Base-by-base conservation (phyloP, 2,329 filamentous ascomycete species). In the Epicoccum nigrum region DNA sequence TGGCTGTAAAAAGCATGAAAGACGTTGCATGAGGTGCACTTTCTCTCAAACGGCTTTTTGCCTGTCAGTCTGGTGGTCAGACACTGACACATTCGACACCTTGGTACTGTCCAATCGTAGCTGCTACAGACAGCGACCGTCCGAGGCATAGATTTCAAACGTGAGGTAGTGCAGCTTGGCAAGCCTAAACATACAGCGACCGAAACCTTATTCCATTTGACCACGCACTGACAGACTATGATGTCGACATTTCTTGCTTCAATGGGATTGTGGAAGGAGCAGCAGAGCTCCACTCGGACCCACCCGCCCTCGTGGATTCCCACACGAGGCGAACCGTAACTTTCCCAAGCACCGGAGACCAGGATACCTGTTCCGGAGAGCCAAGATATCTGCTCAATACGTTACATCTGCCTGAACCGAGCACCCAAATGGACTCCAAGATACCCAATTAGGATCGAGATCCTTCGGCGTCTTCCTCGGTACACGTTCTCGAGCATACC, bases 311-410 rank as follows among this genome's bases (percentile, higher is more conserved):
- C 38, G 43, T 7, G 20, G 31, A 46, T 16, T 33, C 46, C 49
- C 38, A 46, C 33, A 23, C 38, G 38, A 42, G 38, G 32, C 43
- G 17, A 43, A 23, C 27, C 19, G 33, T 28, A 9, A 32, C 19
- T 15, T 34, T 19, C 12, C 42, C 13, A 38, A 39, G n/a, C 12
- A 28, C n/a, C 12, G 7, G n/a, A 9, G 3, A 30, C 31, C 5
- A 38, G 42, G 48, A 37, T 43, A 8, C 32, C 25, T 19, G 8
- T 27, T 32, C 21, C 8, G 15, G 13, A 4, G 4, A 11, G 20
- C 6, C 19, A 35, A 27, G 17, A 3, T n/a, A 13, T 20, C 11
- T 19, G 21, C 20, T 37, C 31, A 27, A 27, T 42, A 19, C 20
- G 7, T 33, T n/a, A 13, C 6, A 3, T 15, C 13, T 21, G 37